These are phyloP conservation scores for Candida quercuum DNA, from an alignment of 805 yeast genomes.

Conservation along the genomic window DNA sequence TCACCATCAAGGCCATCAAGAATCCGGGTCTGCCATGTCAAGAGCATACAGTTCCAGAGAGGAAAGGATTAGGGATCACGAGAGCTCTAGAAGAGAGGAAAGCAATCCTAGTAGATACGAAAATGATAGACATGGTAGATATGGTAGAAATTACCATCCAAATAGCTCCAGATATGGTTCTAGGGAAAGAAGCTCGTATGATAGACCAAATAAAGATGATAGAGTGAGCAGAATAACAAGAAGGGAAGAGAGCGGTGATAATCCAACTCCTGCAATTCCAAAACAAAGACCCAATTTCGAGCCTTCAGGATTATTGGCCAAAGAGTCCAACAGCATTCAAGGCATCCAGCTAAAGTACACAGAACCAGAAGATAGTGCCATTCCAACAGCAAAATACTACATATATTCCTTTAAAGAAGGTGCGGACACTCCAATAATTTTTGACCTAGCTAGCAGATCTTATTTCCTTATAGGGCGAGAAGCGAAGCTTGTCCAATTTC, in stretches of 20 bases:
- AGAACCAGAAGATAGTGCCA: constrained; percentile 29
- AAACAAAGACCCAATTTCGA: constrained; percentile 29
- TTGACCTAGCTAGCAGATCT: constrained; percentile 23
- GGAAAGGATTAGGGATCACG: background rate
- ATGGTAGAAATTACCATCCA: background rate
- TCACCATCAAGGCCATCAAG: too few species aligned
- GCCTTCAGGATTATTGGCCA: constrained; percentile 38
- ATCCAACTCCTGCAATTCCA: too few species aligned
- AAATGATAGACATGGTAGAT: background rate
- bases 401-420: constrained; percentile 26
- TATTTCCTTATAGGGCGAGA: constrained; percentile 33
- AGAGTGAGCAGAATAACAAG: background rate
- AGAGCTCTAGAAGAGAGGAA: background rate
- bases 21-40: too few species aligned
- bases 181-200: background rate
- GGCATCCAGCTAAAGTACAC: constrained; percentile 34
- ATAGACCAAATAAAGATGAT: background rate
- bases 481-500: constrained; percentile 30
- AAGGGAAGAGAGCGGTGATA: background rate
- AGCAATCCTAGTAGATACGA: background rate
- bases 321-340: constrained; percentile 30
- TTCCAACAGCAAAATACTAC: constrained; percentile 25
- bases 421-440: constrained; percentile 20
- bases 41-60: background rate
- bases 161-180: background rate